Conservation (phyloP, 1,284 basidiomycete species). For the Violaceomyces palustris region DNA sequence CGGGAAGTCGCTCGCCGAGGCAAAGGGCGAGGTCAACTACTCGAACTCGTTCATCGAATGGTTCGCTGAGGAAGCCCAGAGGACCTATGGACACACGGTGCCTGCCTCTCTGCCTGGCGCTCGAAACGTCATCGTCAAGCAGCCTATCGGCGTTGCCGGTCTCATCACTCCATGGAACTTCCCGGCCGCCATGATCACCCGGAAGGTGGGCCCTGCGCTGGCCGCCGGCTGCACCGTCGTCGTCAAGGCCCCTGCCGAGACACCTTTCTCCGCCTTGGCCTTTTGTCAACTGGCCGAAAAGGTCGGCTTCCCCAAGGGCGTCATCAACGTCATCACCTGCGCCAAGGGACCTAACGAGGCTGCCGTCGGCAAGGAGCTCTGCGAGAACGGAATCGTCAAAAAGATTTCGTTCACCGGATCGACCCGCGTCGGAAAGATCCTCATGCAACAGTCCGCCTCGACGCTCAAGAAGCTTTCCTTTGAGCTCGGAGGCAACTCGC, state of each 20-base stretch:
- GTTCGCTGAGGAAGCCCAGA: conserved; percentile 42
- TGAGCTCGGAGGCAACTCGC: conserved; percentile 68
- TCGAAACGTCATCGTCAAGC: conserved; percentile 79
- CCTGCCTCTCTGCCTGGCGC: conserved; percentile 69
- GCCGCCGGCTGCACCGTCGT: conserved; percentile 91
- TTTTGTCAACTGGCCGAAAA: conserved; percentile 75
- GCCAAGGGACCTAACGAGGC: conserved; percentile 65
- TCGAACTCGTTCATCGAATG: conserved; percentile 50
- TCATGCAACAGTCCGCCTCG: conserved; percentile 74
- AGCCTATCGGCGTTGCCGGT: conserved; percentile 70
- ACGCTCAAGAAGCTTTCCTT: conserved; percentile 79
- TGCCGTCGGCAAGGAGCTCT: conserved; percentile 68
- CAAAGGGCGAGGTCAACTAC: conserved; percentile 48
- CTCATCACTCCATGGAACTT: conserved; percentile 54
- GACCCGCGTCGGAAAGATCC: conserved; percentile 81
- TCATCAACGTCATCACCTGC: conserved; percentile 89
- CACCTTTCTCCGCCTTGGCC: conserved; percentile 88
- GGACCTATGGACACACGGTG: conserved; percentile 66
- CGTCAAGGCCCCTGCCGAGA: conserved; percentile 91
- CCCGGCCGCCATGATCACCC: conserved; percentile 61
- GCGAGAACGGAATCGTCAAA: conserved; percentile 62
- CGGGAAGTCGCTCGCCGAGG: conserved; percentile 47
- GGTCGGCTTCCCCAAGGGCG: conserved; percentile 88
- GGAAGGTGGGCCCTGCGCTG: conserved; percentile 81
- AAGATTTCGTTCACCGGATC: conserved; percentile 93